Evolutionary conservation across 495 filamentous ascomycete genomes (phyloP), one percentile per base, ranked within the genome.

Genomic region (Trichoderma parareesei): DNA sequence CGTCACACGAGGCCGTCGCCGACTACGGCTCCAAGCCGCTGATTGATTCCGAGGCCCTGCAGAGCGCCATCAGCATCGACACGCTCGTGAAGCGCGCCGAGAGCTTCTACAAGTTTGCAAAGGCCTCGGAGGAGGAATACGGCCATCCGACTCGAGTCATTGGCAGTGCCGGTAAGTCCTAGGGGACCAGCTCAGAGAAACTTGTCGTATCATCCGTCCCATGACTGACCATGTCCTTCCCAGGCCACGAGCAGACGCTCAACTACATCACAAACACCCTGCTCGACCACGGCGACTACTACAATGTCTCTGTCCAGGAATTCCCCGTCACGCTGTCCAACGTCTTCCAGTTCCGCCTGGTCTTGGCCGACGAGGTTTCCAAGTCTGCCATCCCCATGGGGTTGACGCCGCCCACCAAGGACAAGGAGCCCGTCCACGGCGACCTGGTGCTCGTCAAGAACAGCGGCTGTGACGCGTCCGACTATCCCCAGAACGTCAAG

Each of bases 101-200:
- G 66, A 69, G 79, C 13, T 78, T 88, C 16, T 88, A 79, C 70
- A 69, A 78, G 53, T 78, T 87, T 65, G 85, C 85, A 10, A 74
- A 84, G 68, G 71, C 78, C 33, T 77, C 79, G 13, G 71, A 80
- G 55, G 73, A 79, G 13, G 82, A 86, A 61, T 87, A 82, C 71
- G 78, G 78, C 65, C 85, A 85, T 64, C 85, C 85, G 3, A 88
- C 85, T 4, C 77, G 85, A 63, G 85, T 88, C 18, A 87, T 88
- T 66, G 85, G 85, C 33, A 85, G 83, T 64, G 67, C 77, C 66
- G 85, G 85, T 84, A 77, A 61, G 74, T 69, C 40, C 35, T 42
- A 10, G 1, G 35, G 27, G 27, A 27, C 1, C 35, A 7, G 10
- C 20, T 18, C 2, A 5, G 9, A 27, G 48, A 9, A 4, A 55